Base-by-base conservation (phyloP, 1,284 basidiomycete species). In the Moniliophthora roreri region DNA sequence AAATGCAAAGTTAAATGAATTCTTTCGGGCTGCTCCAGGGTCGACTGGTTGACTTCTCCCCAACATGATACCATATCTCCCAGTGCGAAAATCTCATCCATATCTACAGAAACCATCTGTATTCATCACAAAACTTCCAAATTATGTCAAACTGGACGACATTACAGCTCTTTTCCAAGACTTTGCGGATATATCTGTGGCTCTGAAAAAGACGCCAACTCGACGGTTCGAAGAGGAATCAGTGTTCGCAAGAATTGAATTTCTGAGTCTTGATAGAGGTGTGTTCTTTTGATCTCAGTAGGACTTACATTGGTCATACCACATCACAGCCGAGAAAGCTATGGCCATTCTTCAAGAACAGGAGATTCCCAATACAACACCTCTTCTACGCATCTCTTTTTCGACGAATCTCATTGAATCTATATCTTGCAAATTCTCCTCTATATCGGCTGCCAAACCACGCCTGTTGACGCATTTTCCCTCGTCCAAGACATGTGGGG, bases 11-110 rank as follows among this genome's bases (percentile, higher is more conserved):
- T 11, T 32, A 11, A 11, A n/a, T n/a, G n/a, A n/a, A n/a, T n/a
- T n/a, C n/a, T n/a, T n/a, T n/a, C n/a, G n/a, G n/a, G n/a, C n/a
- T n/a, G n/a, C n/a, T n/a, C n/a, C n/a, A n/a, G n/a, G n/a, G n/a
- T n/a, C n/a, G n/a, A n/a, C n/a, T n/a, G n/a, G n/a, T n/a, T n/a
- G n/a, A n/a, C n/a, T 32, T 32, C 28, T 6, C 28, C 28, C 7
- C 28, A 32, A 11, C 28, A 32, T 11, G 28, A 11, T 32, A 6
- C 28, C 41, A 13, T 26, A 15, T 44, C 15, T 21, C 7, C n/a
- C 41, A n/a, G 11, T 41, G 39, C 47, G 37, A 32, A 37, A 48
- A 35, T 18, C 48, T n/a, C 48, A 50, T 50, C 48, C 48, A 16
- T 26, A 20, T 15, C 36, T 50, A 15, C 37, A 50, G n/a, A 39